Percentiles rank a stretch among this genome's conserved stretches.
Evolutionary conservation across 1,284 basidiomycete genomes (phyloP).

Genomic region (Athelia psychrophila): DNA sequence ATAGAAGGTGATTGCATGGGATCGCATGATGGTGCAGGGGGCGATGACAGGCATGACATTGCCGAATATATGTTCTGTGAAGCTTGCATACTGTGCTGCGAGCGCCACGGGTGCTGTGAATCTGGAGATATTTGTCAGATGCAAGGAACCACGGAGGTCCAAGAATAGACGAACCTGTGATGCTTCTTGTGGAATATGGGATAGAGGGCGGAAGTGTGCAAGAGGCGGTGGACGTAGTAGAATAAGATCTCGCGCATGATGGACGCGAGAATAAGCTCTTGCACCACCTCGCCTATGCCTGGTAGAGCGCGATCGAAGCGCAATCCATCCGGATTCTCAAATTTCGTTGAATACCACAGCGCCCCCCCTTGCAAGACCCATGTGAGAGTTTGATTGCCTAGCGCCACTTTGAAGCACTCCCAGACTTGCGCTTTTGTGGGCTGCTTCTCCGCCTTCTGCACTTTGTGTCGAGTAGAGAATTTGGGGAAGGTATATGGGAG

Average conservation of each 20-base stretch:
- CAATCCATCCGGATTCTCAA: not conserved
- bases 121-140: too few species aligned
- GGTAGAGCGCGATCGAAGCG: not conserved
- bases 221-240: slow-evolving; percentile 1
- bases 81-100: not conserved
- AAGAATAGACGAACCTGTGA: not conserved
- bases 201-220: not conserved
- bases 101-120: not conserved
- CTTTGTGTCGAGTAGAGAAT: not conserved
- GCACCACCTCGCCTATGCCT: not conserved
- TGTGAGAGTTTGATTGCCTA: not conserved
- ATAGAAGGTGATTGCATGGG: not conserved
- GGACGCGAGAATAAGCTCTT: not conserved
- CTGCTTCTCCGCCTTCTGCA: not conserved
- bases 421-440: not conserved
- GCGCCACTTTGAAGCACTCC: not conserved
- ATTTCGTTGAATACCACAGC: not conserved
- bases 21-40: not conserved
- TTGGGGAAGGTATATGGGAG: not conserved
- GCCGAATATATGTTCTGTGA: not conserved
- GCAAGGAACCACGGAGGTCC: too few species aligned
- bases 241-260: not conserved
- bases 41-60: not conserved
- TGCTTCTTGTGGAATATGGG: not conserved
- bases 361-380: not conserved